Conservation (phyloP, 129 eudicot species). For the Lactuca sativa region DNA sequence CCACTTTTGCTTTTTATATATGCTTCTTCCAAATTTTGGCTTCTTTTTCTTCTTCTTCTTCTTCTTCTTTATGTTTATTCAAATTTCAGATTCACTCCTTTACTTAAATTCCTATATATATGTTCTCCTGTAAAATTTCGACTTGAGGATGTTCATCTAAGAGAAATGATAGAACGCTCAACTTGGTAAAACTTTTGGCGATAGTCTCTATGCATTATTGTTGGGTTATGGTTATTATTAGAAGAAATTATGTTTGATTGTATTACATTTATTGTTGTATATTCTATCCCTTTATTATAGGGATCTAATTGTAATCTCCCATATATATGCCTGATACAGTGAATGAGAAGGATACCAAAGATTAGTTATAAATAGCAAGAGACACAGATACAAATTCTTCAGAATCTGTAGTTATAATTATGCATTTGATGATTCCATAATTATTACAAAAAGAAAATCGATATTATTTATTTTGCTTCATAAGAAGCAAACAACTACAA, state of each 20-base stretch:
- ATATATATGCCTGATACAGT: no score
- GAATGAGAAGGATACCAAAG: no score
- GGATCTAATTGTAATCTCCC: no score
- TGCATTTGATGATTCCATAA: neutral
- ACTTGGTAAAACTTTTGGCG: neutral
- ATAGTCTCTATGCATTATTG: no score
- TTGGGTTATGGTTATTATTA: neutral
- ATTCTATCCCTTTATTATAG: no score
- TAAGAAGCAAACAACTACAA: neutral
- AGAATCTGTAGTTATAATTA: neutral
- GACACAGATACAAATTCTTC: neutral
- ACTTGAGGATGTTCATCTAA: neutral
- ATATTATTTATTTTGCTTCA: neutral
- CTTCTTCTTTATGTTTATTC: neutral
- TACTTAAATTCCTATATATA: neutral
- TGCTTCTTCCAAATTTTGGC: constrained; percentile 17
- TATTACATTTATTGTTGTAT: no score
- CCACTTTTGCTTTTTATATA: neutral
- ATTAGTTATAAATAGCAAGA: neutral
- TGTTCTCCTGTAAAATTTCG: neutral
- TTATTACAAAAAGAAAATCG: neutral
- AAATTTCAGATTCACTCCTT: constrained; percentile 10
- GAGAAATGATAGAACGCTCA: neutral
- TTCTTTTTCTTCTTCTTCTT: neutral
- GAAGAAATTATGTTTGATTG: no score